These are phyloP conservation scores for Quercus glauca DNA, from an alignment of 306 rosid genomes.

Conservation along the genomic window DNA sequence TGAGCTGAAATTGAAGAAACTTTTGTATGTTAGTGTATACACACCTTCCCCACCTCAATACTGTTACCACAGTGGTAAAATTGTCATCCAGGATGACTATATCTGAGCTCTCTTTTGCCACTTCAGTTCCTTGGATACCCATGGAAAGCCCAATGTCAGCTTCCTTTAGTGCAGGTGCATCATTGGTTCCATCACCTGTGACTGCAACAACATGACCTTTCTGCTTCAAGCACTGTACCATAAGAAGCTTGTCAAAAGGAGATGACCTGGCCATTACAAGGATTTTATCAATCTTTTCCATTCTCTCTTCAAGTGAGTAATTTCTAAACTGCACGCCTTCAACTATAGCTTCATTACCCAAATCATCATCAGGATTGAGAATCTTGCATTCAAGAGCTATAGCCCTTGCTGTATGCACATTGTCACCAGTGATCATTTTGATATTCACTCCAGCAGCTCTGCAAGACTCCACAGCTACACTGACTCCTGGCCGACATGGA, in stretches of 20 bases:
- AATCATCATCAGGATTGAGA: neutral
- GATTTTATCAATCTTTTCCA: constrained; percentile 14
- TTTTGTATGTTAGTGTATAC: constrained; percentile 26
- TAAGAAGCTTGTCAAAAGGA: constrained; percentile 25
- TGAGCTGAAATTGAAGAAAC: constrained; percentile 31
- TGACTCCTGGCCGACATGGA: constrained; percentile 18
- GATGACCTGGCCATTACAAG: constrained; percentile 25
- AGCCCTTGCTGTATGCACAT: constrained; percentile 25
- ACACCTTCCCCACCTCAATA: constrained; percentile 29
- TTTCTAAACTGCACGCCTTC: constrained; percentile 21
- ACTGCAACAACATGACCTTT: constrained; percentile 31
- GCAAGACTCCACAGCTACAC: constrained; percentile 22
- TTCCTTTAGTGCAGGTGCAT: constrained; percentile 29
- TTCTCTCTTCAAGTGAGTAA: constrained; percentile 23
- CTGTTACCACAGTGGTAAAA: constrained; percentile 16
- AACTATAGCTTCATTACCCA: neutral
- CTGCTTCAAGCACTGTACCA: constrained; percentile 28
- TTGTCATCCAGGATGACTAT: constrained; percentile 22
- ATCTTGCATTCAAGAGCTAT: constrained; percentile 25
- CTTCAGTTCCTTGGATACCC: constrained; percentile 34
- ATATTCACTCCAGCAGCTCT: constrained; percentile 23
- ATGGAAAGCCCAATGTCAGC: constrained; percentile 31
- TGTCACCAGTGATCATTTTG: constrained; percentile 29
- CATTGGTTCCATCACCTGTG: constrained; percentile 29
- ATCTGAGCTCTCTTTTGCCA: constrained; percentile 32